These are phyloP conservation scores for Candida dubliniensis DNA, from an alignment of 1,139 yeast genomes.

Conservation along the genomic window DNA sequence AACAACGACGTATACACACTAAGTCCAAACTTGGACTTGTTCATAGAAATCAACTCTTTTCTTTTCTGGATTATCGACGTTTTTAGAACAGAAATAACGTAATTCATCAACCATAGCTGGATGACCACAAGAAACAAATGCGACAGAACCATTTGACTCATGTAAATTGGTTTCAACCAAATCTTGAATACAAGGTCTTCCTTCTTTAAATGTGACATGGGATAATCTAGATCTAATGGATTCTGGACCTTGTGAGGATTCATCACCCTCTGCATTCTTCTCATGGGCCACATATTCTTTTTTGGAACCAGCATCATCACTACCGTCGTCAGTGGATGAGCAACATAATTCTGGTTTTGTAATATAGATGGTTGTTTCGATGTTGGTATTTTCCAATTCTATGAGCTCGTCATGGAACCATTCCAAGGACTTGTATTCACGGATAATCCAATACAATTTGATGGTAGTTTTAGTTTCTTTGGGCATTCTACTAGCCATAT, in stretches of 20 bases:
- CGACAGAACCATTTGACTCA: conserved; percentile 39
- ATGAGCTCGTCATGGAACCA: conserved; percentile 55
- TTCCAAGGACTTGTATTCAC: conserved; percentile 41
- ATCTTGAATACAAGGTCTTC: conserved; percentile 30
- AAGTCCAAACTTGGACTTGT: conserved; percentile 11
- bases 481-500: conserved; percentile 36
- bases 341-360: conserved; percentile 32
- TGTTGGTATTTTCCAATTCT: conserved; percentile 28
- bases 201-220: conserved; percentile 27
- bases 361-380: conserved; percentile 42
- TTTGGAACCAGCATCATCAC: conserved; percentile 4
- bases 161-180: conserved; percentile 27
- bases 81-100: conserved; percentile 30
- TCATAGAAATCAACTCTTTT: conserved; percentile 11
- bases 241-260: conserved; percentile 3
- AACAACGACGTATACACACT: not conserved
- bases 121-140: conserved; percentile 50
- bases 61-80: conserved; percentile 22
- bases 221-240: conserved; percentile 17
- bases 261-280: conserved; percentile 19
- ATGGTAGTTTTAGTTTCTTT: conserved; percentile 45
- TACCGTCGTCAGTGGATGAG: not conserved
- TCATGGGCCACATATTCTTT: conserved; percentile 4
- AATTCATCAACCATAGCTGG: conserved; percentile 51
- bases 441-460: conserved; percentile 52